Evolutionary conservation across 2,329 filamentous ascomycete genomes (phyloP).

Genomic region (Fusarium annulatum): DNA sequence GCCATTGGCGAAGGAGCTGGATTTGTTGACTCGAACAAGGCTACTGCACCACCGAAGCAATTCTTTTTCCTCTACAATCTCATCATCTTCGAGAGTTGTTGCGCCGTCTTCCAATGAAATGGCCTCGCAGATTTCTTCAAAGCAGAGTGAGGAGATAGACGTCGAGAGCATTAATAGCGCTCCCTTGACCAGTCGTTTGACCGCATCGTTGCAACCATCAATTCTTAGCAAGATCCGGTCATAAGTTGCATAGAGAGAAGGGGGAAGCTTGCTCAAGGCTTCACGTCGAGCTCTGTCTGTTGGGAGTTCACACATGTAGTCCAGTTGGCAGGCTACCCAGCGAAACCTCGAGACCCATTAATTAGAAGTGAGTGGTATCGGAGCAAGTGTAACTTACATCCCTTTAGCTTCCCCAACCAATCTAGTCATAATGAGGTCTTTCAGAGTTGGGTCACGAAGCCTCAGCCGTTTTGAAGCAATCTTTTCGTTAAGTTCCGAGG

Average conservation of each 20-base stretch:
- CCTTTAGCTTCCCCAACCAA: not conserved
- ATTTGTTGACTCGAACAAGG: not conserved
- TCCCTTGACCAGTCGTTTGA: not conserved
- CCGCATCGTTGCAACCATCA: not conserved
- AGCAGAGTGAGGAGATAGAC: not conserved
- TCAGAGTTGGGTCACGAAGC: not conserved
- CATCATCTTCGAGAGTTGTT: not conserved
- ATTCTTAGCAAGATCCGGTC: not conserved
- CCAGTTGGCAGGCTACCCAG: not conserved
- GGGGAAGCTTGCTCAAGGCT: not conserved
- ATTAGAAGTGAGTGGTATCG: not conserved
- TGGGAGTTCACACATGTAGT: not conserved
- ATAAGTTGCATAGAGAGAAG: not conserved
- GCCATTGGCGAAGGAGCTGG: accelerated
- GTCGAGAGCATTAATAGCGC: not conserved
- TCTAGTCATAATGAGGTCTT: not conserved
- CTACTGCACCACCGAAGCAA: not conserved
- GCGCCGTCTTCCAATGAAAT: not conserved
- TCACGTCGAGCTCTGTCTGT: not conserved
- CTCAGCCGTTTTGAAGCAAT: not conserved
- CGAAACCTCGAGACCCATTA: not conserved
- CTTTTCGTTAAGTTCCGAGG: not conserved
- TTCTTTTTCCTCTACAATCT: not conserved
- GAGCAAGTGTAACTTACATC: not conserved
- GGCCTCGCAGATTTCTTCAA: not conserved